These are phyloP conservation scores for Lodderomyces parapsilosis DNA, from an alignment of 1,139 yeast species.

Conservation along the genomic window DNA sequence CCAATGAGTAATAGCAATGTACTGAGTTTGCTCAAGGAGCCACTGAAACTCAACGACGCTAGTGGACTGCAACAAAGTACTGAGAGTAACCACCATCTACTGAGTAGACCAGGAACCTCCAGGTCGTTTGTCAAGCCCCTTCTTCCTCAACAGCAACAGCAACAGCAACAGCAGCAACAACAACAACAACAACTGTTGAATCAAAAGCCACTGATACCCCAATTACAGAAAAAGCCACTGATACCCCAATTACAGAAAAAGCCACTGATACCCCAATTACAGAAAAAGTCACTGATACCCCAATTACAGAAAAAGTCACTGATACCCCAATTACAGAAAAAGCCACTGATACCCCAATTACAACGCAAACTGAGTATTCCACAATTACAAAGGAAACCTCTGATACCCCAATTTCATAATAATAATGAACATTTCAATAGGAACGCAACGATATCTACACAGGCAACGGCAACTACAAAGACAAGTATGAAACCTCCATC, in stretches of 20 bases:
- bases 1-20: slow-evolving; percentile 7
- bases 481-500: slow-evolving; percentile 1
- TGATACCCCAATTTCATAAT: slow-evolving; percentile 14
- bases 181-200: slow-evolving; percentile 13
- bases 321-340: slow-evolving; percentile 16
- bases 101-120: background rate
- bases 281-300: slow-evolving; percentile 15
- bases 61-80: background rate
- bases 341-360: slow-evolving; percentile 15
- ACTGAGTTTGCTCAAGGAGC: background rate
- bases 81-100: background rate
- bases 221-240: slow-evolving; percentile 12
- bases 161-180: slow-evolving; percentile 9
- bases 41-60: background rate
- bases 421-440: slow-evolving; percentile 10
- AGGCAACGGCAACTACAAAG: too few relatives aligned
- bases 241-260: slow-evolving; percentile 17
- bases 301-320: slow-evolving; percentile 12
- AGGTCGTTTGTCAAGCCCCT: background rate
- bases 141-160: slow-evolving; percentile 7
- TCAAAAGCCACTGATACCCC: slow-evolving; percentile 15
- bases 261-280: slow-evolving; percentile 18
- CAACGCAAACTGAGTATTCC: slow-evolving; percentile 16
- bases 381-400: slow-evolving; percentile 17
- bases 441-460: background rate